phyloP scores from a whole-genome alignment of 768 basidiomycete species.

The Scleroderma citrinum region DNA sequence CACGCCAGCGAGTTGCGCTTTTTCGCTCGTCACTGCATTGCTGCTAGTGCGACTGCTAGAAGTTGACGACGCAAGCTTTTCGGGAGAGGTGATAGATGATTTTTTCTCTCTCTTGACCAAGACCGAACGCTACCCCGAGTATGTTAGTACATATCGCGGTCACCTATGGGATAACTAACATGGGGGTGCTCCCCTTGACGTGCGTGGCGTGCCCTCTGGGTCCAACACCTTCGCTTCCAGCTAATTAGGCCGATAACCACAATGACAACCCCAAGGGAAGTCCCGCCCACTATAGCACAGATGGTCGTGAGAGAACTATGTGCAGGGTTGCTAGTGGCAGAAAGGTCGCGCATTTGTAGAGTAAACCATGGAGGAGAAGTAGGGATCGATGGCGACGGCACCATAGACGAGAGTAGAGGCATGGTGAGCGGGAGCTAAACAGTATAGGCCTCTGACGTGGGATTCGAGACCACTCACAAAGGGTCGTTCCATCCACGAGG shows the following conservation, averaged over 20 bases:
- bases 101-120: not conserved
- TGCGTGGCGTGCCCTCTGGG: not conserved
- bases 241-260: slow-evolving; percentile 37
- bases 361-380: not conserved
- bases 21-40: not conserved
- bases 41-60: not conserved
- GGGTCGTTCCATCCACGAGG: not conserved
- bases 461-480: not conserved
- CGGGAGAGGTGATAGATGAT: not conserved
- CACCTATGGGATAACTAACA: not conserved
- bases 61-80: not conserved
- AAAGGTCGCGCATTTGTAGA: slow-evolving; percentile 3
- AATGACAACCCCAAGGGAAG: slow-evolving; percentile 40
- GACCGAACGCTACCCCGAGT: not conserved
- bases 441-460: not conserved
- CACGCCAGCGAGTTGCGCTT: not conserved
- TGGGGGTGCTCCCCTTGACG: not conserved
- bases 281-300: slow-evolving; percentile 46
- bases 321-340: not conserved
- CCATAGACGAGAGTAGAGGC: not conserved
- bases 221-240: slow-evolving; percentile 43
- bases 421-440: not conserved
- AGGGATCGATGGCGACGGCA: not conserved
- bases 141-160: not conserved
- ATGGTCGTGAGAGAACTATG: slow-evolving; percentile 32